phyloP scores from a whole-genome alignment of 257 asterid species.

The Asclepias syriaca region DNA sequence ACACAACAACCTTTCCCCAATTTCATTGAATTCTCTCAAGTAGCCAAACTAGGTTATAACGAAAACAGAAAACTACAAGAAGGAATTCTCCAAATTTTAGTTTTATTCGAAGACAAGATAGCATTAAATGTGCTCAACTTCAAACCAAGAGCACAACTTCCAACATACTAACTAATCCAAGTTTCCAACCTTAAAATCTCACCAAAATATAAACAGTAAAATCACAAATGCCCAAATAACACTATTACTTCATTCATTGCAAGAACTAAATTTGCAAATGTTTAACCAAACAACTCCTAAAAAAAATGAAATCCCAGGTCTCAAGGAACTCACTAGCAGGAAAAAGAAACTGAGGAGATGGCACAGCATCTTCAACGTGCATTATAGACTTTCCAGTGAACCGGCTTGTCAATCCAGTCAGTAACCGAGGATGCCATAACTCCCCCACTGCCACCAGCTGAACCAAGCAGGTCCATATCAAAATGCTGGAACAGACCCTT shows the following conservation, averaged over 20 bases:
- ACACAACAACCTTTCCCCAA: background rate
- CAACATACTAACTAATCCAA: background rate
- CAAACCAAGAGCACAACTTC: background rate
- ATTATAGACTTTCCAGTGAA: slow-evolving; percentile 33
- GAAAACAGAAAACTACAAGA: too few relatives aligned
- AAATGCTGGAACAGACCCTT: slow-evolving; percentile 81
- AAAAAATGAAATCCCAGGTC: slow-evolving; percentile 12
- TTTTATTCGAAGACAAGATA: background rate
- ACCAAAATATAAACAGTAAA: background rate
- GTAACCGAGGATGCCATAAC: slow-evolving; percentile 70
- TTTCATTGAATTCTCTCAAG: background rate
- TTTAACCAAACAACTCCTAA: background rate
- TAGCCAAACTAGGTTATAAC: background rate
- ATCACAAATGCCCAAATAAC: background rate
- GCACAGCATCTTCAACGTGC: slow-evolving; percentile 39
- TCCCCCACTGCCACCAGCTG: slow-evolving; percentile 77
- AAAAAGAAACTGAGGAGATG: slow-evolving; percentile 32
- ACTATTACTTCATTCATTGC: background rate
- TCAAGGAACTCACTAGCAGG: slow-evolving; percentile 57
- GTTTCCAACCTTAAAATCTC: background rate
- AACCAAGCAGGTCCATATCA: slow-evolving; percentile 90
- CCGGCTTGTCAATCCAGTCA: slow-evolving; percentile 32
- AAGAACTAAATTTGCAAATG: background rate
- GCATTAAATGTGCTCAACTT: background rate
- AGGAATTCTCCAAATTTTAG: background rate